Percentiles rank a stretch among this genome's conserved stretches.
Evolutionary conservation across 2,329 filamentous ascomycete species (phyloP).

Genomic region (Huntiella savannae): DNA sequence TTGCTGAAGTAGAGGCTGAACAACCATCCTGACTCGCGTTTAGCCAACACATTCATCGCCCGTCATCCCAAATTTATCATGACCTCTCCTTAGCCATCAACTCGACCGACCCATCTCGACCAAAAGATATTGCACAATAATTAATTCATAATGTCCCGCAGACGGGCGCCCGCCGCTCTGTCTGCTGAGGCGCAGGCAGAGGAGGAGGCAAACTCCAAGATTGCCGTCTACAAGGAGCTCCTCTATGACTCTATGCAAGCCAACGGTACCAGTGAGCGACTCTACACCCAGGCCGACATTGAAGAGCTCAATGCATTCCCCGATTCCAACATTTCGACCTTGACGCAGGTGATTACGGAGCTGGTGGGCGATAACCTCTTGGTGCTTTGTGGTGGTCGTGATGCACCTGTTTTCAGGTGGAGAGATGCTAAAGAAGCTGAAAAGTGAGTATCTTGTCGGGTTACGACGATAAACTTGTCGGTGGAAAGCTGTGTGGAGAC

Average conservation of each 20-base stretch:
- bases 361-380: constrained; percentile 43
- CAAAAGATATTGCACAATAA: not conserved
- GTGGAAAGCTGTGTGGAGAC: too few species aligned
- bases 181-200: constrained; percentile 6
- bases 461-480: not conserved
- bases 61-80: not conserved
- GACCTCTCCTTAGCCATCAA: not conserved
- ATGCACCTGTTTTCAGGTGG: constrained; percentile 35
- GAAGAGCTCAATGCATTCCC: constrained; percentile 38
- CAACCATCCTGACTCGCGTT: not conserved
- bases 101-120: not conserved
- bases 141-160: constrained; percentile 9
- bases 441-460: constrained; percentile 27
- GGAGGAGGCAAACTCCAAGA: constrained; percentile 20
- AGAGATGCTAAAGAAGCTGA: constrained; percentile 39
- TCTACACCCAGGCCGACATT: constrained; percentile 41
- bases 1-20: too few species aligned
- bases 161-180: constrained; percentile 1
- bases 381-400: constrained; percentile 25
- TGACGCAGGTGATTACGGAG: constrained; percentile 36
- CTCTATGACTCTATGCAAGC: constrained; percentile 38
- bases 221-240: constrained; percentile 32
- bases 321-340: constrained; percentile 32
- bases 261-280: constrained; percentile 25
- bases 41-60: not conserved